Conservation (phyloP, 2,329 filamentous ascomycete species). For the Capronia epimyces region DNA sequence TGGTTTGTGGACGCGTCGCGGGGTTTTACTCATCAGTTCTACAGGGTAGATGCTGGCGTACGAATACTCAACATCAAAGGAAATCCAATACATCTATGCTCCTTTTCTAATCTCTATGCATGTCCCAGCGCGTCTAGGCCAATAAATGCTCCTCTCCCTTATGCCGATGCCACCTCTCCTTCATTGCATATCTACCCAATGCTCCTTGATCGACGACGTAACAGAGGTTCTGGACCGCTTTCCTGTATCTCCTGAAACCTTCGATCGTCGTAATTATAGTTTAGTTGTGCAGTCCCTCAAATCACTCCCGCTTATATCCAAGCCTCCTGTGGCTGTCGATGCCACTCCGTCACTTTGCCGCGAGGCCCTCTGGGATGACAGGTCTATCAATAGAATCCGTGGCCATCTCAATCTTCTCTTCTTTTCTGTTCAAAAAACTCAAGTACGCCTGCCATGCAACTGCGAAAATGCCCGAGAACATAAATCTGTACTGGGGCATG, state of each 20-base stretch:
- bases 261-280: not conserved
- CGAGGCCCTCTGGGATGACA: slow-evolving; percentile 8
- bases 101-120: slow-evolving; percentile 3
- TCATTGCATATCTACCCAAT: not conserved
- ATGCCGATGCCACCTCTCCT: not conserved
- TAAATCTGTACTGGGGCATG: slow-evolving; percentile 68
- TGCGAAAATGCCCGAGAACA: slow-evolving; percentile 73
- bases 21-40: not conserved
- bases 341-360: slow-evolving; percentile 9
- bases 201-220: not conserved
- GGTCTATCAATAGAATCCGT: slow-evolving; percentile 17
- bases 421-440: slow-evolving; percentile 44
- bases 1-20: slow-evolving; percentile 14
- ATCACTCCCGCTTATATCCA: too few relatives aligned
- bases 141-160: not conserved
- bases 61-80: not conserved
- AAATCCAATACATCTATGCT: slow-evolving; percentile 12
- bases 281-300: not conserved
- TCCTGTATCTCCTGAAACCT: not conserved
- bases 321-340: not conserved
- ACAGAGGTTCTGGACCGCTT: not conserved
- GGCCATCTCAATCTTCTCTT: slow-evolving; percentile 26
- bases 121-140: not conserved
- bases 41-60: not conserved
- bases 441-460: slow-evolving; percentile 93